Evolutionary conservation across 768 basidiomycete species (phyloP), one percentile per base, ranked within the genome.

Genomic region (Candolleomyces aberdarensis): DNA sequence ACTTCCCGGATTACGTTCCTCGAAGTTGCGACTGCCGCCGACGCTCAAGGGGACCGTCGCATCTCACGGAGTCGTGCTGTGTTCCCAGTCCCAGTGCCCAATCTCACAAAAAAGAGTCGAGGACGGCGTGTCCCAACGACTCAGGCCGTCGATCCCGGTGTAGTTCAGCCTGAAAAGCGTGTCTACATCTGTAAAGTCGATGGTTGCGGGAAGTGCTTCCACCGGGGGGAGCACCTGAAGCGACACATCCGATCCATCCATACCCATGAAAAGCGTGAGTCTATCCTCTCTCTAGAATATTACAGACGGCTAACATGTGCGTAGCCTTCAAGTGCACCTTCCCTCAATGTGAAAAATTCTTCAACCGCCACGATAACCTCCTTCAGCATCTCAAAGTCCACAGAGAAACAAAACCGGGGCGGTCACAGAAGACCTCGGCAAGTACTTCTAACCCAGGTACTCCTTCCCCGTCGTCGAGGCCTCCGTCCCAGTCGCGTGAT

Each of bases 351-450:
- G 83, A 83, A 69, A 90, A 90, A 70, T 79, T 78, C 65, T 93
- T 92, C 70, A 90, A 89, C 61, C 80, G 91, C 62, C 87, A 88
- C 64, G 91, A 92, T 69, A 92, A 92, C 71, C 82, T 92, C 39
- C 79, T 88, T 51, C 91, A 92, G 72, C 91, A 92, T 66, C 74
- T 88, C 70, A 85, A 87, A 66, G 86, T 91, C 17, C 89, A 91
- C 73, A 80, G 82, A 62, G 75, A 78, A 43, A 67, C 66, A 29
- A 62, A 54, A 32, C 56, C 63, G n/a, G 22, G 40, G 41, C 48
- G 51, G 11, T 62, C 50, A 29, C 39, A 40, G 26, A 64, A 43
- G 15, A 60, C 64, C 46, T 56, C 62, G 11, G 48, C 55, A 20
- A 57, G 55, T 46, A 60, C 58, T 49, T 60, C 63, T 54, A 63